phyloP scores from a whole-genome alignment of 352 stramenopile species.

The Aphanomyces stellatus region DNA sequence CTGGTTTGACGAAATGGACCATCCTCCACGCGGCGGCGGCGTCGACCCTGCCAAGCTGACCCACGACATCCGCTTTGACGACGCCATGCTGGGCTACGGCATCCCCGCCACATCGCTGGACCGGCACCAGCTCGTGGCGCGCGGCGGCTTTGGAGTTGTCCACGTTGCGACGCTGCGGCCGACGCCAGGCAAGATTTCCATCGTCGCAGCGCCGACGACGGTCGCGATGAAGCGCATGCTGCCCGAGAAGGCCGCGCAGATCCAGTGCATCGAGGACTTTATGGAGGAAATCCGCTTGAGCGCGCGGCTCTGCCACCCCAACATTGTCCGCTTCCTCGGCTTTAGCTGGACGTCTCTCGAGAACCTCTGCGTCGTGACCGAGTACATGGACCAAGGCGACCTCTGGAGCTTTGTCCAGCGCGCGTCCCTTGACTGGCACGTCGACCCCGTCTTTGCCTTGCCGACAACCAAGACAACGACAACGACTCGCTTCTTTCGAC shows the following conservation, averaged over 20 bases:
- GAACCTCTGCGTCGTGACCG: conserved; percentile 26
- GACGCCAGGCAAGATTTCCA: not conserved
- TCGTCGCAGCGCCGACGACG: not conserved
- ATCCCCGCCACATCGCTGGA: not conserved
- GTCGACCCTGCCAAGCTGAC: not conserved
- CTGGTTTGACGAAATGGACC: conserved; percentile 5
- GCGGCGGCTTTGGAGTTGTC: not conserved
- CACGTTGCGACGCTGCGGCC: not conserved
- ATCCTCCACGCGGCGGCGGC: not conserved
- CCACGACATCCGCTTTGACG: not conserved
- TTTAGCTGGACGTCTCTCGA: conserved; percentile 6
- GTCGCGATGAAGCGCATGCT: conserved; percentile 14
- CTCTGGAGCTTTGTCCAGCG: conserved; percentile 23
- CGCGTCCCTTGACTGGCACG: not conserved
- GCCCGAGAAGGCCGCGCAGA: not conserved
- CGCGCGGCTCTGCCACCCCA: not conserved
- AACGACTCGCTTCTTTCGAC: not conserved
- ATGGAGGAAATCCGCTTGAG: conserved; percentile 17
- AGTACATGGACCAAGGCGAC: conserved; percentile 27
- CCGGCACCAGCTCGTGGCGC: not conserved
- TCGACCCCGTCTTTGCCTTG: not conserved
- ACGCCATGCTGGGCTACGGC: not conserved
- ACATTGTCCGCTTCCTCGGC: conserved; percentile 9
- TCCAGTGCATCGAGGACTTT: conserved; percentile 4
- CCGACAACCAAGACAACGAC: not conserved